A percentile compares a stretch with the other conserved stretches of the same genome.
Evolutionary conservation across 371 early-diverging fungal species (phyloP).

Genomic region (Mucor irregularis): DNA sequence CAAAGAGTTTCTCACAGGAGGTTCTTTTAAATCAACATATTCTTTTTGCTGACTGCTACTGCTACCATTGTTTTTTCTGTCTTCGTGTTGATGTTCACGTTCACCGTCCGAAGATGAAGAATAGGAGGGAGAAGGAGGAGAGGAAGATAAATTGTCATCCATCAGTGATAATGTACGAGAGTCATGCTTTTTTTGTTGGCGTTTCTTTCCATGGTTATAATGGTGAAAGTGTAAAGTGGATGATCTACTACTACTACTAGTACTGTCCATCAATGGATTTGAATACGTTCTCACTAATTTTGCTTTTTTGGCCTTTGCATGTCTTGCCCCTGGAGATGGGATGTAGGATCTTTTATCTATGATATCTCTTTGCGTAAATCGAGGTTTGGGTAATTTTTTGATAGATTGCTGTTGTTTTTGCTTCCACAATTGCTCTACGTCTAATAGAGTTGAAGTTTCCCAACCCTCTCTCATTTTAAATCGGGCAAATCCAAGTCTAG

Average conservation of each 20-base stretch:
- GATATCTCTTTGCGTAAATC: conserved; percentile 44
- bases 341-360: conserved; percentile 28
- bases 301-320: conserved; percentile 18
- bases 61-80: too few relatives aligned
- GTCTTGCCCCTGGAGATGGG: conserved; percentile 16
- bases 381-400: conserved; percentile 36
- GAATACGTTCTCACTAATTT: conserved; percentile 27
- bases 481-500: conserved; percentile 40
- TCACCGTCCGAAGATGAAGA: background rate
- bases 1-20: conserved; percentile 19
- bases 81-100: background rate
- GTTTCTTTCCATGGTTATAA: background rate
- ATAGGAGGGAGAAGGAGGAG: background rate
- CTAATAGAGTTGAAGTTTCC: conserved; percentile 36
- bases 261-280: background rate
- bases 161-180: too few relatives aligned
- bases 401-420: conserved; percentile 28
- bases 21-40: background rate
- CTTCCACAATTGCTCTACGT: conserved; percentile 42
- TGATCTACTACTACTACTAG: background rate
- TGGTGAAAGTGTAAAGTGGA: background rate
- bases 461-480: conserved; percentile 45
- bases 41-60: too few relatives aligned
- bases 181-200: background rate
- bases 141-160: too few relatives aligned